Evolutionary conservation across 169 alveolate species (phyloP).

Genomic region (Plasmodium coatneyi): DNA sequence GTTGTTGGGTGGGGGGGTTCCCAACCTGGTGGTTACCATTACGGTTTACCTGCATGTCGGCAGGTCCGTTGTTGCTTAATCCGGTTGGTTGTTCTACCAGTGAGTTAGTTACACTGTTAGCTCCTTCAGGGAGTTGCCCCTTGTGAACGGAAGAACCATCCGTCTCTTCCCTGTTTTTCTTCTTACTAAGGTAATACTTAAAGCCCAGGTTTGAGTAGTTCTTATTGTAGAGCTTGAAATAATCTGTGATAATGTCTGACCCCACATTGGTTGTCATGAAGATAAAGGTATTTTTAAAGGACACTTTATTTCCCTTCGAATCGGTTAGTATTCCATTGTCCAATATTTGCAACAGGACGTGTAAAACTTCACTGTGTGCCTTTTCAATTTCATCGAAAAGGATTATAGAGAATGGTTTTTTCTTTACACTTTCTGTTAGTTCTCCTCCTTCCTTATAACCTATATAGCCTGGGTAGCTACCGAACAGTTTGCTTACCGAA

Average conservation of each 20-base stretch:
- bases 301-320: slow-evolving; percentile 87
- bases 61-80: not conserved
- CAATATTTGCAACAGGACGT: slow-evolving; percentile 84
- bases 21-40: not conserved
- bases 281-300: slow-evolving; percentile 88
- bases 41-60: not conserved
- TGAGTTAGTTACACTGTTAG: not conserved
- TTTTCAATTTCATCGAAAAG: slow-evolving; percentile 92
- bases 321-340: slow-evolving; percentile 91
- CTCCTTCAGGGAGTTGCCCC: not conserved
- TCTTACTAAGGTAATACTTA: slow-evolving; percentile 26
- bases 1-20: not conserved
- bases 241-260: slow-evolving; percentile 78
- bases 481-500: slow-evolving; percentile 89
- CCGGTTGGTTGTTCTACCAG: not conserved
- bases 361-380: slow-evolving; percentile 90
- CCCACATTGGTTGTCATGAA: slow-evolving; percentile 92
- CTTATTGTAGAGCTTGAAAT: slow-evolving; percentile 64
- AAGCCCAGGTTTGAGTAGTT: slow-evolving; percentile 65
- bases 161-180: not conserved
- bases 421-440: slow-evolving; percentile 87
- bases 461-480: slow-evolving; percentile 94
- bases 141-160: not conserved
- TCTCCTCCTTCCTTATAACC: slow-evolving; percentile 94
- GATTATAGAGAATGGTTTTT: slow-evolving; percentile 88